phyloP scores from a whole-genome alignment of 2,329 filamentous ascomycete genomes.

The Dryadomyces quercivorus region DNA sequence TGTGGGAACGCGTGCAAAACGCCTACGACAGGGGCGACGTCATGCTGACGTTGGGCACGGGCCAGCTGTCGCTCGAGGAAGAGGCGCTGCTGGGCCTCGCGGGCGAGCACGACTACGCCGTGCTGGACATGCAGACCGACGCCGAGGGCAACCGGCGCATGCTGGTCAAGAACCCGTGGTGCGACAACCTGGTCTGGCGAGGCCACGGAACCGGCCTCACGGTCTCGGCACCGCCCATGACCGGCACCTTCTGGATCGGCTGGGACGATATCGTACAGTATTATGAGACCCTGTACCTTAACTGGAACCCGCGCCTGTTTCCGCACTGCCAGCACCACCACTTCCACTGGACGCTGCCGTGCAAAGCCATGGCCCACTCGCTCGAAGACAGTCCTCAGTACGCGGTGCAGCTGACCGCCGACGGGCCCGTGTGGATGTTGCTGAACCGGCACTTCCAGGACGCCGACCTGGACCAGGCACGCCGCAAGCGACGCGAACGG shows the following conservation, averaged over 20 bases:
- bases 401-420: slow-evolving; percentile 45
- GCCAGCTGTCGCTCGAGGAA: slow-evolving; percentile 63
- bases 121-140: slow-evolving; percentile 61
- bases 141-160: slow-evolving; percentile 50
- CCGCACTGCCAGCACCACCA: slow-evolving; percentile 74
- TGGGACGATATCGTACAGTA: slow-evolving; percentile 79
- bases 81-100: slow-evolving; percentile 73
- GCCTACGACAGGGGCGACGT: slow-evolving; percentile 71
- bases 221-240: slow-evolving; percentile 21
- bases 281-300: slow-evolving; percentile 92
- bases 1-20: slow-evolving; percentile 67
- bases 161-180: slow-evolving; percentile 94
- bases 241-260: slow-evolving; percentile 89
- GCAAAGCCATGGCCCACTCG: slow-evolving; percentile 35
- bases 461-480: slow-evolving; percentile 35
- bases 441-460: slow-evolving; percentile 77
- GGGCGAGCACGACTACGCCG: slow-evolving; percentile 86
- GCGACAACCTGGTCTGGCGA: slow-evolving; percentile 64
- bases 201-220: slow-evolving; percentile 21
- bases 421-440: slow-evolving; percentile 67
- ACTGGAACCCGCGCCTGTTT: slow-evolving; percentile 90
- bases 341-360: slow-evolving; percentile 63
- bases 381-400: slow-evolving; percentile 61
- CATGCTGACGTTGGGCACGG: slow-evolving; percentile 81
- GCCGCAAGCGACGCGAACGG: too few relatives aligned